phyloP scores from a whole-genome alignment of 441 rosid species.

The Euphorbia corollata region DNA sequence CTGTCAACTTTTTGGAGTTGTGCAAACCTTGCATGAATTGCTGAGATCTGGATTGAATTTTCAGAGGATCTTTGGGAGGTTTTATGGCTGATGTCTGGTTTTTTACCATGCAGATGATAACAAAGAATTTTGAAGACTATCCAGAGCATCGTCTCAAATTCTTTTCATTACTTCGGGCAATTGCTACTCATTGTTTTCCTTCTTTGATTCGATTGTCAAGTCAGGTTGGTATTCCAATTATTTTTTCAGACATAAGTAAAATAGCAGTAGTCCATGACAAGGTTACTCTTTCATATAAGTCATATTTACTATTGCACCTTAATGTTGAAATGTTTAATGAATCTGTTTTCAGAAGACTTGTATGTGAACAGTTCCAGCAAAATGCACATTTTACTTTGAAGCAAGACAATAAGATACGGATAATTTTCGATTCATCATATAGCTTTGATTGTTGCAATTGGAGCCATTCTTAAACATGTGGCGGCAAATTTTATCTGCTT shows the following conservation, averaged over 20 bases:
- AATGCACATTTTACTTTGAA: neutral
- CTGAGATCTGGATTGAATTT: neutral
- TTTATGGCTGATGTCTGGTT: constrained; percentile 16
- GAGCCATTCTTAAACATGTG: neutral
- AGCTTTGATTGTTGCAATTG: neutral
- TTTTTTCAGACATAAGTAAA: neutral
- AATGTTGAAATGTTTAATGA: neutral
- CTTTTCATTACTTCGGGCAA: constrained; percentile 96
- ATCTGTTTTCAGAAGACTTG: neutral
- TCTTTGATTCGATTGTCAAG: constrained; percentile 85
- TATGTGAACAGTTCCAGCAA: neutral
- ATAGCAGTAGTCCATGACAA: neutral
- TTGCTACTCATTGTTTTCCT: constrained; percentile 91
- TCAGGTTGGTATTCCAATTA: constrained; percentile 53
- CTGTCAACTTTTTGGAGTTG: constrained; percentile 1
- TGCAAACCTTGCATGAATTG: neutral
- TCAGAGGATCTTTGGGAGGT: neutral
- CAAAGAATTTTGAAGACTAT: constrained; percentile 96
- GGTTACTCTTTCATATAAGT: neutral
- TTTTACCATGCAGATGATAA: constrained; percentile 69
- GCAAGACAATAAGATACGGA: neutral
- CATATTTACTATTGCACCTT: neutral
- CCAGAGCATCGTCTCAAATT: constrained; percentile 99
- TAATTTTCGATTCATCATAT: neutral
- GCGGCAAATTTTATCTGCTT: neutral